Conservation (phyloP, 176 grass and related monocot species). For the Guadua angustifolia region DNA sequence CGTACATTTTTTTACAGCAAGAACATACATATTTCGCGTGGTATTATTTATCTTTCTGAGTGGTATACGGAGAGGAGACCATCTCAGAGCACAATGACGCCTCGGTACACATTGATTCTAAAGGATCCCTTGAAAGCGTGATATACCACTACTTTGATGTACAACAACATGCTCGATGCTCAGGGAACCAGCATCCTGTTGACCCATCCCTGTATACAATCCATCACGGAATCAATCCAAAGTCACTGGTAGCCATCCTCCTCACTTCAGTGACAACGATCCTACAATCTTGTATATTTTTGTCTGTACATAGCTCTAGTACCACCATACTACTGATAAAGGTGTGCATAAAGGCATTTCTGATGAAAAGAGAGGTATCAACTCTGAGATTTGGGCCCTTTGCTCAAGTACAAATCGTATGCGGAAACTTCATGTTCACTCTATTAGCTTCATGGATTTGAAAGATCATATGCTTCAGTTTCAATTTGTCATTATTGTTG, state of each 20-base stretch:
- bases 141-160: neutral
- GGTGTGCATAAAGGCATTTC: slow-evolving; percentile 1
- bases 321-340: slow-evolving; percentile 8
- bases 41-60: neutral
- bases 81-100: slow-evolving; percentile 36
- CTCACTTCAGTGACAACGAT: slow-evolving; percentile 31
- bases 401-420: slow-evolving; percentile 30
- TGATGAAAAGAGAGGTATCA: neutral
- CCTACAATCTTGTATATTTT: slow-evolving; percentile 21
- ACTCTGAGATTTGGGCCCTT: slow-evolving; percentile 22
- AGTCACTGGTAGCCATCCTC: slow-evolving; percentile 21
- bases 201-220: slow-evolving; percentile 18
- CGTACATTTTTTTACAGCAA: neutral
- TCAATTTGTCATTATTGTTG: neutral
- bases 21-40: neutral
- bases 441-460: neutral
- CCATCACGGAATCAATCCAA: slow-evolving; percentile 40
- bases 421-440: slow-evolving; percentile 1
- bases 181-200: neutral
- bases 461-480: slow-evolving; percentile 10
- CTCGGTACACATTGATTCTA: slow-evolving; percentile 27
- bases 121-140: slow-evolving; percentile 15
- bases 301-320: slow-evolving; percentile 18
- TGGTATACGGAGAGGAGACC: neutral
- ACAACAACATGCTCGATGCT: neutral